Evolutionary conservation across 257 asterid species (phyloP).

Genomic region (Cruciata laevipes): DNA sequence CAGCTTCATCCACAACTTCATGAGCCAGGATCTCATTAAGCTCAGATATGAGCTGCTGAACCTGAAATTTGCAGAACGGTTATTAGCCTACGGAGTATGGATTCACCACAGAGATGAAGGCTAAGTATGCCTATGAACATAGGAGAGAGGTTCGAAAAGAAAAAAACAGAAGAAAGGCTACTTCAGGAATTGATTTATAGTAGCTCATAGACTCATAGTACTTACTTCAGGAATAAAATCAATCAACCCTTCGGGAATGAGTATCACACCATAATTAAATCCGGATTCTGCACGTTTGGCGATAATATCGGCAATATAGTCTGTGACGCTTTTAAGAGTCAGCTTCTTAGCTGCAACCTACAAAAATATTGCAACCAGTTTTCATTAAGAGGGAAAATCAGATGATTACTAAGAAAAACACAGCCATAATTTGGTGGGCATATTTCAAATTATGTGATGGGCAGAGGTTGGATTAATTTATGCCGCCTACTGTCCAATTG

Average conservation of each 20-base stretch:
- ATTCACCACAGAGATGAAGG: constrained; percentile 2
- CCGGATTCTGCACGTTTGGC: constrained; percentile 88
- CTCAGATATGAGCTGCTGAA: constrained; percentile 88
- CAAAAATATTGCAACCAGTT: background rate
- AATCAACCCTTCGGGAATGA: constrained; percentile 97
- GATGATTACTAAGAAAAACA: background rate
- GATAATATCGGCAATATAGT: constrained; percentile 74
- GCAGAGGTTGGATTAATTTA: background rate
- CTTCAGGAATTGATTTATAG: too few species aligned
- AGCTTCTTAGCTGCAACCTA: constrained; percentile 89
- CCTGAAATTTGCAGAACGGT: constrained; percentile 41
- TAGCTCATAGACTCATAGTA: too few species aligned
- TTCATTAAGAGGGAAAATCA: background rate
- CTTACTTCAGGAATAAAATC: constrained; percentile 98
- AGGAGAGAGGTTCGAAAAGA: background rate
- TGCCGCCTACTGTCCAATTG: too few species aligned
- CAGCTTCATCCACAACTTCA: constrained; percentile 90
- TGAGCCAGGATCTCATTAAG: constrained; percentile 93
- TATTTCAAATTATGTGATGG: background rate
- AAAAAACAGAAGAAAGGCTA: background rate
- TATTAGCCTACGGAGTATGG: constrained; percentile 7
- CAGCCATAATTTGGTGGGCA: background rate
- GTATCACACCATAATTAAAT: constrained; percentile 91
- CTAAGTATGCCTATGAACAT: background rate
- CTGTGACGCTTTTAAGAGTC: constrained; percentile 81